A percentile compares a stretch with the other conserved stretches of the same genome.
phyloP scores from a whole-genome alignment of 441 rosid genomes.

The Euphorbia celastroides region DNA sequence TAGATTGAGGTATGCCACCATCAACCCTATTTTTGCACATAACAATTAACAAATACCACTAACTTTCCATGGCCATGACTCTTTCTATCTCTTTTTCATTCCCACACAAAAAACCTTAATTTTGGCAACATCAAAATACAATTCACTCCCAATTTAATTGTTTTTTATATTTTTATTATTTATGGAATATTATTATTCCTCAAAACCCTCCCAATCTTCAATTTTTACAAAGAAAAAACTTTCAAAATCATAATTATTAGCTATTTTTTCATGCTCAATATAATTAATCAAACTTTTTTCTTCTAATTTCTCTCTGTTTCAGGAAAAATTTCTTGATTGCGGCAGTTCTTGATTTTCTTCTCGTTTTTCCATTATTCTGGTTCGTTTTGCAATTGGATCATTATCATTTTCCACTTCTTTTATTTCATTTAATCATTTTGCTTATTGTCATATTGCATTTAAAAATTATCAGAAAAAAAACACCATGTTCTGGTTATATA shows the following conservation, averaged over 20 bases:
- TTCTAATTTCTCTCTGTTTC: neutral
- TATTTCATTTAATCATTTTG: neutral
- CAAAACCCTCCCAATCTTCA: slow-evolving; percentile 26
- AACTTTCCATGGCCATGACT: slow-evolving; percentile 25
- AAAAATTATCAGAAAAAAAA: no score
- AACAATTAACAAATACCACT: slow-evolving; percentile 23
- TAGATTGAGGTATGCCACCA: neutral
- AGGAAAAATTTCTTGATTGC: neutral
- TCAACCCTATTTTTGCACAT: slow-evolving; percentile 7
- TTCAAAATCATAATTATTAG: neutral
- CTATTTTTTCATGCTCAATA: neutral
- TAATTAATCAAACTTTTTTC: neutral
- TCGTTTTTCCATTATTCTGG: no score
- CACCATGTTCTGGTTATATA: no score
- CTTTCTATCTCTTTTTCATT: slow-evolving; percentile 16
- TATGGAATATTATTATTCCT: slow-evolving; percentile 18
- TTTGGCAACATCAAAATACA: neutral
- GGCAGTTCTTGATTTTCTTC: slow-evolving; percentile 2
- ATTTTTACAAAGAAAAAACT: neutral
- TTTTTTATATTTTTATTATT: neutral
- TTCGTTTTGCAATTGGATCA: slow-evolving; percentile 3
- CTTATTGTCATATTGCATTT: neutral
- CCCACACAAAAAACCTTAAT: slow-evolving; percentile 4
- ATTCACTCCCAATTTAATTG: neutral
- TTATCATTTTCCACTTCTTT: neutral